Conservation (phyloP, 768 basidiomycete species). For the Kwoniella newhampshirensis region DNA sequence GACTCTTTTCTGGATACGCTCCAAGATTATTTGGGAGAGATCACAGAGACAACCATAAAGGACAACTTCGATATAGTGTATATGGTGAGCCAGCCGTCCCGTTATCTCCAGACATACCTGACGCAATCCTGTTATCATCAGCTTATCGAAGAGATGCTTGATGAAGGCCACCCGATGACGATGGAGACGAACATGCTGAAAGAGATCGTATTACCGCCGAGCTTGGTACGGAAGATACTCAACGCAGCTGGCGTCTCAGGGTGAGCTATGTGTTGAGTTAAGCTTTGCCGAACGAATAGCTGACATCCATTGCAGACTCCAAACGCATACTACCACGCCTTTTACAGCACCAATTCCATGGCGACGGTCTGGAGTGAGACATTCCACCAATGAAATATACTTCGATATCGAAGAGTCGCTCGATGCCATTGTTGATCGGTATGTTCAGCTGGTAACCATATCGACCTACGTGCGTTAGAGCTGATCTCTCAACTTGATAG, state of each 20-base stretch:
- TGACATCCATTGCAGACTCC: conserved; percentile 31
- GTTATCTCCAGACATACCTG: conserved; percentile 11
- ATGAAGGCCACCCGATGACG: conserved; percentile 85
- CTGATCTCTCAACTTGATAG: conserved; percentile 53
- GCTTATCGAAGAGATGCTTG: conserved; percentile 93
- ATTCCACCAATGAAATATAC: conserved; percentile 87
- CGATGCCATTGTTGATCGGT: conserved; percentile 76
- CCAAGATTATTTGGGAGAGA: conserved; percentile 80
- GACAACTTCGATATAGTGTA: conserved; percentile 96
- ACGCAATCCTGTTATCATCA: conserved; percentile 48
- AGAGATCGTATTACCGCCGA: conserved; percentile 90
- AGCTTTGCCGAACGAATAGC: background rate
- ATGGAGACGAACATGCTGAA: conserved; percentile 85
- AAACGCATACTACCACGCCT: conserved; percentile 55
- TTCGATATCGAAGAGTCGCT: conserved; percentile 86
- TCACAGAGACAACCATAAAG: conserved; percentile 73
- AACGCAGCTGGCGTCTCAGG: conserved; percentile 61
- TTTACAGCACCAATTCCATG: conserved; percentile 92
- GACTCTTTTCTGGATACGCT: conserved; percentile 81
- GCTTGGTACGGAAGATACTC: conserved; percentile 71
- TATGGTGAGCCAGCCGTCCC: conserved; percentile 62
- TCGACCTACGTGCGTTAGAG: background rate
- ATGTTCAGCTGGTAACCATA: conserved; percentile 33
- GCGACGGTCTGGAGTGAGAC: conserved; percentile 78
- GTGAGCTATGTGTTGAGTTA: conserved; percentile 26